These are phyloP conservation scores for Pythium folliculosum DNA, from an alignment of 352 stramenopile genomes.

Conservation along the genomic window DNA sequence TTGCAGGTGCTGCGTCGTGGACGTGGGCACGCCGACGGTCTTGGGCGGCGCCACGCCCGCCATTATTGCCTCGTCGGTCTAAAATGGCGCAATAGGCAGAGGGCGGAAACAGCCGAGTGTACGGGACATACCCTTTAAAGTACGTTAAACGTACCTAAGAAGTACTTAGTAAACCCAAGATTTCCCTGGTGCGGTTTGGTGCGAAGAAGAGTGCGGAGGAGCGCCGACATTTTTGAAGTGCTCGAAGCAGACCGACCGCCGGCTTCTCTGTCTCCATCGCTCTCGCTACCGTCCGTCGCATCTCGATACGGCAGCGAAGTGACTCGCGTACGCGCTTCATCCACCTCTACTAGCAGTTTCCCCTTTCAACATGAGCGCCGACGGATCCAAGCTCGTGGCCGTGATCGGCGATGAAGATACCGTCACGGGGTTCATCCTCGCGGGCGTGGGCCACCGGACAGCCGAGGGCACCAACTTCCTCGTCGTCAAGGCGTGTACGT, in stretches of 20 bases:
- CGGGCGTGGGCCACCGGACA: constrained; percentile 95
- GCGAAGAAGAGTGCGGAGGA: not conserved
- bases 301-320: not conserved
- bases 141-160: constrained; percentile 15
- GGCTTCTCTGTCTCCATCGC: not conserved
- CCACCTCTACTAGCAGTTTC: not conserved
- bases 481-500: constrained; percentile 93
- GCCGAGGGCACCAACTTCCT: constrained; percentile 97
- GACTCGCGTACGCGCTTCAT: not conserved
- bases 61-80: constrained; percentile 2
- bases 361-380: constrained; percentile 45
- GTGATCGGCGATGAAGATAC: constrained; percentile 96
- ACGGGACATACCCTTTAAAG: constrained; percentile 1
- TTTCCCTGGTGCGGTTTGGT: not conserved
- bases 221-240: constrained; percentile 10
- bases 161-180: not conserved
- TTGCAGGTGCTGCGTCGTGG: constrained; percentile 60
- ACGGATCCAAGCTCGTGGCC: constrained; percentile 83
- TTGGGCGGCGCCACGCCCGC: constrained; percentile 22
- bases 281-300: not conserved
- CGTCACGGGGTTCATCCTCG: constrained; percentile 97
- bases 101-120: not conserved
- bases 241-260: not conserved
- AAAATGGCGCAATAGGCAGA: no score
- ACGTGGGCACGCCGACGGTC: constrained; percentile 31